Evolutionary conservation across 2,329 filamentous ascomycete genomes (phyloP).

Genomic region (Basipetospora chlamydospora): DNA sequence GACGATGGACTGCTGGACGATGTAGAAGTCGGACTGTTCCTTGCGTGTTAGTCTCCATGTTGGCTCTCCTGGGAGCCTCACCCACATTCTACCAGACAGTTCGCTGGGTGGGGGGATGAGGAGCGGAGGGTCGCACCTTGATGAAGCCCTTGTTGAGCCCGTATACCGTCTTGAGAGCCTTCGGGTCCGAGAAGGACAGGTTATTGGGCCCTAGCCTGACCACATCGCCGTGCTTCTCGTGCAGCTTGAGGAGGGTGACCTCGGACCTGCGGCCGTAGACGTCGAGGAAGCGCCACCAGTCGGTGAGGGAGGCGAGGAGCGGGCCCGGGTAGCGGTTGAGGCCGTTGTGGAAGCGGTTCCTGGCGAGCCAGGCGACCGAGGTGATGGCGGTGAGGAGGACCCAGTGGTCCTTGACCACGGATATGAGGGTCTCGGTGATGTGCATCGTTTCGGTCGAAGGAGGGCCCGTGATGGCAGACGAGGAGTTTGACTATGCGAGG

Average conservation of each 20-base stretch:
- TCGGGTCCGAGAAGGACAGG: slow-evolving; percentile 59
- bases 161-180: slow-evolving; percentile 62
- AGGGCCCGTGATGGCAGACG: too few relatives aligned
- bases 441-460: too few relatives aligned
- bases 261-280: slow-evolving; percentile 52
- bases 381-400: slow-evolving; percentile 86
- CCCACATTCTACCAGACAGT: too few relatives aligned
- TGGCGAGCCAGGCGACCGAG: slow-evolving; percentile 51
- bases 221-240: slow-evolving; percentile 57
- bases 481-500: too few relatives aligned
- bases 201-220: slow-evolving; percentile 62
- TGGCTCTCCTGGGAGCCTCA: too few relatives aligned
- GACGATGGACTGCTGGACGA: slow-evolving; percentile 59
- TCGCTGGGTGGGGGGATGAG: too few relatives aligned
- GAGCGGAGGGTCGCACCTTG: slow-evolving; percentile 44
- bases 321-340: slow-evolving; percentile 62
- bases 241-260: slow-evolving; percentile 50
- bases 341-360: slow-evolving; percentile 30
- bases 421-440: slow-evolving; percentile 8
- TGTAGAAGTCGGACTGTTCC: slow-evolving; percentile 60
- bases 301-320: slow-evolving; percentile 43
- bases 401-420: slow-evolving; percentile 59
- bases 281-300: slow-evolving; percentile 63
- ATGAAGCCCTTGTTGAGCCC: slow-evolving; percentile 67
- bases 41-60: too few relatives aligned